Evolutionary conservation across 768 basidiomycete species (phyloP), one percentile per base, ranked within the genome.

Genomic region (Mycena crocata): DNA sequence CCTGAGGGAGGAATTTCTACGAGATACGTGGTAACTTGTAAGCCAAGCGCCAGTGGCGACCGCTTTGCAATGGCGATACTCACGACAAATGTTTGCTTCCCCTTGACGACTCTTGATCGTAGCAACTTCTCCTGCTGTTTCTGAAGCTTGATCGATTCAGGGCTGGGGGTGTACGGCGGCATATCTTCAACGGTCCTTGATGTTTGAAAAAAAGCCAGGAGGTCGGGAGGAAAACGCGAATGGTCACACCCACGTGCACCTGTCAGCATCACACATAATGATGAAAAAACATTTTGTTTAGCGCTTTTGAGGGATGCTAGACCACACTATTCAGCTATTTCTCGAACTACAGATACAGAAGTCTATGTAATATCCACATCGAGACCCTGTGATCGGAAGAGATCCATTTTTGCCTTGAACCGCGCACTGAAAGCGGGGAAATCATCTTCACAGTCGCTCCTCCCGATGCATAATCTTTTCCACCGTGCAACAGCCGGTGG

Each of bases 1-100:
- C 56, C 9, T 64, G 63, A 8, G 63, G 63, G 2, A 64, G 56
- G 30, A 64, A 64, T 64, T 64, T 64, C 63, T 64, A 54, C 52
- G 1, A 9, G 37, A 15, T 10, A 40, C 19, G 37, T 5, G 26
- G 15, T 52, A 12, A 37, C 39, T 3, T 5, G 26, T 57, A 9
- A n/a, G 3, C 13, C 19, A 44, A 7, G 13, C 46, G 8, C 13
- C 3, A 49, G 30, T n/a, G n/a, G n/a, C n/a, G n/a, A n/a, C n/a
- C 30, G 21, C 30, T 2, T 6, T 37, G 37, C 8, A 37, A 17
- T 28, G 35, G 8, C 23, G 45, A 2, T 9, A 50, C 63, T 57
- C 31, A 64, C 63, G 23, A 64, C 28, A 45, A 57, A 64, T 51
- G 63, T 42, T 49, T 42, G 37, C 23, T 37, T 57, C n/a, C 63